Evolutionary conservation across 169 alveolate species (phyloP), one percentile per base, ranked within the genome.

Genomic region (Theileria luwenshuni): DNA sequence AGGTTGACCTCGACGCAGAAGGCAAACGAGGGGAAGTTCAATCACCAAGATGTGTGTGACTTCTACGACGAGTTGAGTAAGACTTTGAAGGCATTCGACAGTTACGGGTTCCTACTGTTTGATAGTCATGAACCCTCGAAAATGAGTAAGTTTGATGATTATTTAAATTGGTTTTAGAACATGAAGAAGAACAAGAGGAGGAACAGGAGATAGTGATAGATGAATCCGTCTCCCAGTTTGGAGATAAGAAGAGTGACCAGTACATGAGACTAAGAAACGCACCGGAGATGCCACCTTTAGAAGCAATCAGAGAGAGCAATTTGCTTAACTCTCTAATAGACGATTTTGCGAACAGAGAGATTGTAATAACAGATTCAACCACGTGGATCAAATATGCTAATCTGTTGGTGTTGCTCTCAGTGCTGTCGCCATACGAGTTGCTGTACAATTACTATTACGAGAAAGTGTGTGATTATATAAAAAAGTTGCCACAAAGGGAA

Each of bases 221-320:
- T 49, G 77, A 72, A 19, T 81, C 89, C 8, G 89, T 81, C 23
- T 81, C 89, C 27, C 89, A 73, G 21, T 81, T 35, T 33, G 89
- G 89, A 15, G 86, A 81, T 49, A 49, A 70, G n/a, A 75, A 69
- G 30, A 17, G 45, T 2, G 75, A 81, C 28, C 85, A 81, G 35
- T 81, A 73, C 41, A 74, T 58, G 79, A 73, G 89, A 21, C 75
- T 81, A 8, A 25, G 89, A 25, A 74, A 74, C 32, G 86, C 85
- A 15, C 89, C 89, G 1, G 89, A 81, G 17, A 81, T 81, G 89
- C 89, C 89, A 5, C 89, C 89, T 0, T 71, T 81, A 58, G 89
- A 81, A 73, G 89, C 89, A 0, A 81, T 81, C 23, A 68, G 89
- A 0, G 89, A 81, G 54, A 81, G 89, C 52, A 58, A 72, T 27